Evolutionary conservation across 805 yeast species (phyloP).

Genomic region (Yarrowia sp.): DNA sequence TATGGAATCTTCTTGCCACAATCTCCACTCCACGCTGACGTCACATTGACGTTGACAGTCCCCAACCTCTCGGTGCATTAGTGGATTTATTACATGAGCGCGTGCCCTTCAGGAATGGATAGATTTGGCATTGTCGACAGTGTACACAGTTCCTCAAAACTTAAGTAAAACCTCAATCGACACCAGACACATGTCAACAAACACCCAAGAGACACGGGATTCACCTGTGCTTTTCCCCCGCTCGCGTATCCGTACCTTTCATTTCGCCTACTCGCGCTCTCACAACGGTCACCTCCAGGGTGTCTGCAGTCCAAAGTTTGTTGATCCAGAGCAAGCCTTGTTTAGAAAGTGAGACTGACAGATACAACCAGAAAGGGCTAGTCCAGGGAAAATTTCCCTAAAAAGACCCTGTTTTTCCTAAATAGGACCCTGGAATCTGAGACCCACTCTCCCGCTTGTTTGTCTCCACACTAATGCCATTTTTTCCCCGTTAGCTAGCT

Average conservation of each 20-base stretch:
- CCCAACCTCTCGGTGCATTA: conserved; percentile 7
- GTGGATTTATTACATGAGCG: conserved; percentile 13
- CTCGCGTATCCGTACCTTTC: too few species aligned
- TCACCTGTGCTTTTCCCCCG: too few species aligned
- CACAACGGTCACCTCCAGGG: conserved; percentile 23
- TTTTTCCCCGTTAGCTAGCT: neutral
- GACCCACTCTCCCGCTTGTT: neutral
- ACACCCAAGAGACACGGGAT: too few species aligned
- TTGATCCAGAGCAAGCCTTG: conserved; percentile 16
- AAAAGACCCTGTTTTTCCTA: too few species aligned
- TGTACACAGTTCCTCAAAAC: too few species aligned
- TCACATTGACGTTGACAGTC: neutral
- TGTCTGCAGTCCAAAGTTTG: neutral
- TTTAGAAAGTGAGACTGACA: conserved; percentile 16
- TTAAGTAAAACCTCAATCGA: too few species aligned
- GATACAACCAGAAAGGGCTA: neutral
- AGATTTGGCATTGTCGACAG: neutral
- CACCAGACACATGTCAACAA: too few species aligned
- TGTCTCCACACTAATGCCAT: neutral
- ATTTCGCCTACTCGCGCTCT: too few species aligned
- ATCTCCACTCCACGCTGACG: too few species aligned
- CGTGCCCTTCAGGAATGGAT: neutral
- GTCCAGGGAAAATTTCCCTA: neutral
- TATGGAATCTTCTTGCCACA: too few species aligned
- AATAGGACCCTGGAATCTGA: neutral